Evolutionary conservation across 208 protist species (phyloP).

Genomic region (Phytomonas sp.): DNA sequence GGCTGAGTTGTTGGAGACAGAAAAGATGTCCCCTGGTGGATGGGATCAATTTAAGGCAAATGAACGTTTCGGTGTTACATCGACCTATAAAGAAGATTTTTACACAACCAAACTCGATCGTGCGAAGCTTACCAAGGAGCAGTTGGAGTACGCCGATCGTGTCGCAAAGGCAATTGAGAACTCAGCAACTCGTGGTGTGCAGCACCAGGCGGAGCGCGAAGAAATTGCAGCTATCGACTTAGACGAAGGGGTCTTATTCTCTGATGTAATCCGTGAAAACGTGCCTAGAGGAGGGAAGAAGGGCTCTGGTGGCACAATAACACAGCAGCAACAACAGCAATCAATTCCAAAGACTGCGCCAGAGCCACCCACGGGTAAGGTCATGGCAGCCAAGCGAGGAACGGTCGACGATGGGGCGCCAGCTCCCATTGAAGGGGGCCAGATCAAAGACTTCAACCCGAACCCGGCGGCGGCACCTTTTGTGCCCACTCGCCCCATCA

Average conservation of each 20-base stretch:
- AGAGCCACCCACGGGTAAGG: neutral
- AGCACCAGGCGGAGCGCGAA: conserved; percentile 64
- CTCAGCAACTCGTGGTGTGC: conserved; percentile 38
- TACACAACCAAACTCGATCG: conserved; percentile 89
- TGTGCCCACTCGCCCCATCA: conserved; percentile 23
- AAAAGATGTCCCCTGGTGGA: conserved; percentile 35
- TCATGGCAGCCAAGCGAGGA: conserved; percentile 13
- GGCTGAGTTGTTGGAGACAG: conserved; percentile 44
- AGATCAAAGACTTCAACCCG: conserved; percentile 38
- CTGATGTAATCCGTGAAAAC: conserved; percentile 43
- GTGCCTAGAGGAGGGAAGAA: conserved; percentile 11
- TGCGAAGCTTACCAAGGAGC: conserved; percentile 62
- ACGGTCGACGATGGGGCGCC: conserved; percentile 6
- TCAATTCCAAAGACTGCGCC: conserved; percentile 3
- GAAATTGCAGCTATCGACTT: conserved; percentile 37
- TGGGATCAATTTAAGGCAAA: conserved; percentile 90
- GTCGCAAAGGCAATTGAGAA: conserved; percentile 73
- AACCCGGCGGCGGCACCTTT: conserved; percentile 39
- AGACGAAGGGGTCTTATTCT: conserved; percentile 76
- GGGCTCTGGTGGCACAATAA: neutral
- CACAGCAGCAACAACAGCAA: conserved; percentile 10
- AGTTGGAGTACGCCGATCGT: conserved; percentile 51
- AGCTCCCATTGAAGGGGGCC: conserved; percentile 16
- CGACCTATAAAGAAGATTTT: conserved; percentile 78
- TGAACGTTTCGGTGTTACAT: conserved; percentile 66